Base-by-base conservation (phyloP, 345 rosid species). In the Heritiera littoralis region DNA sequence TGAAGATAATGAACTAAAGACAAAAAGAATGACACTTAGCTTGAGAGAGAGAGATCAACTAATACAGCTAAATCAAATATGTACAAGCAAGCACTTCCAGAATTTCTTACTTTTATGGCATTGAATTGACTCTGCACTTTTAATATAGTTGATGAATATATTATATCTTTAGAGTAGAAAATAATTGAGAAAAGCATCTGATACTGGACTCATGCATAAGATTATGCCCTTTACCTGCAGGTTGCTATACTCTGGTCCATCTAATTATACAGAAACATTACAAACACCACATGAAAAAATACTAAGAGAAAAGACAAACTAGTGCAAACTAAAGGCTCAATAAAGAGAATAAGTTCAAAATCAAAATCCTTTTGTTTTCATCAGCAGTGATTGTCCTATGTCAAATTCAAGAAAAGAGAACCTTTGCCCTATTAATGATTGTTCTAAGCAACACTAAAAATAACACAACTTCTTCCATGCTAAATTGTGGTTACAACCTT, bases 1-100 rank as follows among this genome's bases (percentile, higher is more conserved):
- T 89, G 87, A 95, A 95, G 83, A 95, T 92, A 75, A 95, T 86
- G 72, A 90, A 95, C 99, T 95, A 77, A 74, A 69, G 83, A 78
- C 15, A 23, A 80, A 78, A 58, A 49, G 18, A 11, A 72, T 35
- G 41, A 54, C 43, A 32, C 51, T 73, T 51, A 54, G 76, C 13
- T 54, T 55, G 52, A 58, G 11, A 28, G 23, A 78, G 13, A n/a
- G 41, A 78, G 46, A 12, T 41, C 9, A 20, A 56, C 51, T 12
- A 20, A 18, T 18, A 52, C 40, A 18, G 65, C 38, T 49, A 49
- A 49, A 49, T 71, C 12, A 49, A 49, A 49, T 49, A 71, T 71
- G 13, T 28, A 28, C 7, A n/a, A 69, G 52, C 54, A 75, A 75
- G 61, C 30, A 13, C 43, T 63, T 12, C n/a, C 18, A 63, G 5